Percentiles rank a stretch among this genome's conserved stretches.
These are phyloP conservation scores for Corylus heterophylla DNA, from an alignment of 306 rosid species.

Conservation along the genomic window DNA sequence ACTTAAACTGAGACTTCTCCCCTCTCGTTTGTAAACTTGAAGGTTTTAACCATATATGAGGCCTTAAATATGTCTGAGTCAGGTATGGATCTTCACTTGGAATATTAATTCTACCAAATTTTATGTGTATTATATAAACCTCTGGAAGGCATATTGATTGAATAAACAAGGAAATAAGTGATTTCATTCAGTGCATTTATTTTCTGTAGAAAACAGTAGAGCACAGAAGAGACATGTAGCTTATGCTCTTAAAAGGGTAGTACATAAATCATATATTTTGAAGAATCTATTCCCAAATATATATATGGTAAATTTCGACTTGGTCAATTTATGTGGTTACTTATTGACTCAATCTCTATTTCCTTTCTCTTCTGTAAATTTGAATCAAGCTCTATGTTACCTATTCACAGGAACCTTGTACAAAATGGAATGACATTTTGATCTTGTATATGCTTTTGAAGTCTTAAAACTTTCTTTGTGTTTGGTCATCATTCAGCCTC, in stretches of 20 bases:
- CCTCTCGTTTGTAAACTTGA: not conserved
- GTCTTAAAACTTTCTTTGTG: constrained; percentile 15
- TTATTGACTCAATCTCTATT: not conserved
- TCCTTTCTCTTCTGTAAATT: not conserved
- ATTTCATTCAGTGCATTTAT: not conserved
- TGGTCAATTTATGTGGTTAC: not conserved
- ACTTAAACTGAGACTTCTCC: not conserved
- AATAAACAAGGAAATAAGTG: not conserved
- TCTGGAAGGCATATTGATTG: not conserved
- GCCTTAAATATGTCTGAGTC: not conserved
- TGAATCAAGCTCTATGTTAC: not conserved
- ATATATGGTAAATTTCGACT: not conserved
- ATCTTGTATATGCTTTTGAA: constrained; percentile 5
- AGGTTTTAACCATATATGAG: not conserved
- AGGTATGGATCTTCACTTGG: not conserved
- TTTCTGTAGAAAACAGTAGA: not conserved
- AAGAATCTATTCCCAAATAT: not conserved
- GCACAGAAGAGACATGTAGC: not conserved
- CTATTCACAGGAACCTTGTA: not conserved
- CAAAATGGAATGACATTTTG: not conserved
- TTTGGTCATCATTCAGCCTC: constrained; percentile 8
- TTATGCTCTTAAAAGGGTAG: not conserved
- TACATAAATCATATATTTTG: not conserved
- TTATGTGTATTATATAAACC: not conserved
- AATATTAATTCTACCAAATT: not conserved